These are phyloP conservation scores for Fraxinus quadrangulata DNA, from an alignment of 257 asterid genomes.

Conservation along the genomic window DNA sequence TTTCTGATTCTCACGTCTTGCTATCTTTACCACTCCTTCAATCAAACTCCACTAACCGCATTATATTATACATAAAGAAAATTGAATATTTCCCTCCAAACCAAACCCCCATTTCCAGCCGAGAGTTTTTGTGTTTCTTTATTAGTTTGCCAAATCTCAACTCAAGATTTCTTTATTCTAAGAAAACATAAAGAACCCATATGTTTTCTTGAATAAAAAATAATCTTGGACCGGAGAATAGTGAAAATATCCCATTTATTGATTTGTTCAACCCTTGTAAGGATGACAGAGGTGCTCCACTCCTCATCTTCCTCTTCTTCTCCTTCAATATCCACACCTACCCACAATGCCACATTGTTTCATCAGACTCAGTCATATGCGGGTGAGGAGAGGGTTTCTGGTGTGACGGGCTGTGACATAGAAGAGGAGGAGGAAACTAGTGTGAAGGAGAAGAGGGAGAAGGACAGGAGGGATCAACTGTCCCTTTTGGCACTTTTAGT, in stretches of 20 bases:
- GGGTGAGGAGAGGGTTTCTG: slow-evolving; percentile 38
- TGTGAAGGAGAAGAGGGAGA: slow-evolving; percentile 61
- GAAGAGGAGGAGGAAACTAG: slow-evolving; percentile 46
- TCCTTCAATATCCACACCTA: slow-evolving; percentile 73
- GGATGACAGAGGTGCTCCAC: slow-evolving; percentile 97
- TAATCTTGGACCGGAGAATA: slow-evolving; percentile 1
- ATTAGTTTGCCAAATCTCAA: slow-evolving; percentile 5
- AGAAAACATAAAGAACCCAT: slow-evolving; percentile 20
- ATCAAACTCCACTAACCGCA: slow-evolving; percentile 49
- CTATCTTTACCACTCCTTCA: slow-evolving; percentile 49
- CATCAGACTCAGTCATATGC: slow-evolving; percentile 49
- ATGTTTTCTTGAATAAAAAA: slow-evolving; percentile 35
- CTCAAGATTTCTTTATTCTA: slow-evolving; percentile 26
- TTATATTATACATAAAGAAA: background rate
- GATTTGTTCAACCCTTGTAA: slow-evolving; percentile 41
- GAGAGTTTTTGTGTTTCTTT: slow-evolving; percentile 24
- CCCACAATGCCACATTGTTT: slow-evolving; percentile 69
- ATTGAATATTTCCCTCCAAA: slow-evolving; percentile 35
- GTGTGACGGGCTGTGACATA: slow-evolving; percentile 32
- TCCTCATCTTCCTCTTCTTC: slow-evolving; percentile 83
- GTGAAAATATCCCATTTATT: slow-evolving; percentile 33
- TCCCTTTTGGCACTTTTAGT: slow-evolving; percentile 81
- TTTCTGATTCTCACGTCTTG: slow-evolving; percentile 84
- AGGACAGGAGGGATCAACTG: slow-evolving; percentile 67
- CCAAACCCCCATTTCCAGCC: slow-evolving; percentile 25